Percentiles rank a stretch among this genome's conserved stretches.
phyloP scores from a whole-genome alignment of 768 basidiomycete species.

The Cubamyces sp. region DNA sequence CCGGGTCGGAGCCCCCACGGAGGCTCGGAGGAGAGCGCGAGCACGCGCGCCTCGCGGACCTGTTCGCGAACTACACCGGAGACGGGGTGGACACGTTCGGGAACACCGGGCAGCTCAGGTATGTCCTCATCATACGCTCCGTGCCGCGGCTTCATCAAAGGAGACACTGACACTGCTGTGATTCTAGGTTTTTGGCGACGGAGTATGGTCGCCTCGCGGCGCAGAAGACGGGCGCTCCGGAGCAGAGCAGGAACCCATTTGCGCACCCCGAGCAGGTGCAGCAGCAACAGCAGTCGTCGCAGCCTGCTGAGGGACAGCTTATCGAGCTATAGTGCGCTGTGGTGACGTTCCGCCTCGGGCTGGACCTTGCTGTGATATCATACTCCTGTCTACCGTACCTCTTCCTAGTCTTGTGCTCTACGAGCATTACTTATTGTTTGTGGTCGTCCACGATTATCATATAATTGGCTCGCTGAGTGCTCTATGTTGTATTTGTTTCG shows the following conservation, averaged over 20 bases:
- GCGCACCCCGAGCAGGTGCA: constrained; percentile 5
- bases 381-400: neutral
- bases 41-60: constrained; percentile 66
- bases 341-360: neutral
- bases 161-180: neutral
- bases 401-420: neutral
- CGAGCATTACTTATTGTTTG: neutral
- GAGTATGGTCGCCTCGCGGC: constrained; percentile 28
- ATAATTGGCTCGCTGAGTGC: neutral
- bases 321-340: constrained; percentile 4
- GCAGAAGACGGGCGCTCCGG: constrained; percentile 28
- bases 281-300: neutral
- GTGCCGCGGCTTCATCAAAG: neutral
- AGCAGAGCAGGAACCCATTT: constrained; percentile 24
- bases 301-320: constrained; percentile 3
- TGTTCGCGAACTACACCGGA: constrained; percentile 82
- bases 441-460: neutral
- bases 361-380: neutral
- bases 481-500: constrained; percentile 1
- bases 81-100: constrained; percentile 95
- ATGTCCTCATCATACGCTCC: constrained; percentile 23
- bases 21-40: constrained; percentile 31
- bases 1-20: constrained; percentile 16
- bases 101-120: constrained; percentile 75
- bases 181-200: constrained; percentile 26